Evolutionary conservation across 305 asterid genomes (phyloP), one percentile per base, ranked within the genome.

Genomic region (Fraxinus sp.): DNA sequence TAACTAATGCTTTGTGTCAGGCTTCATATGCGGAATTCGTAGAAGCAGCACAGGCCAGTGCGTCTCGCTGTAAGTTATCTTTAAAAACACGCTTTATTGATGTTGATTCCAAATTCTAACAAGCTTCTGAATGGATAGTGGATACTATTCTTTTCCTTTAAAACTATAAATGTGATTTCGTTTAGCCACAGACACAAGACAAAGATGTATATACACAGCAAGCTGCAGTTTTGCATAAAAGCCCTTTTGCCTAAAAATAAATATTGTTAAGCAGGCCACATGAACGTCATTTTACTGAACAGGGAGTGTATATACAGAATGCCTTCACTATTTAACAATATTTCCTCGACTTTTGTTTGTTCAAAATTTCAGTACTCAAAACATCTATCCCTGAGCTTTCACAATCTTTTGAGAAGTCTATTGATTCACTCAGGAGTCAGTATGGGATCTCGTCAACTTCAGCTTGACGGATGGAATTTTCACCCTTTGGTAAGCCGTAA

Each of bases 11-110:
- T 79, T 55, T 86, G 22, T 84, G 86, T 79, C 94, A 96, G 99
- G 95, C 90, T 78, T 92, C 97, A 81, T 92, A 90, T 88, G 87
- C 87, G 46, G 93, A 91, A 82, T 92, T 93, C 86, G 86, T 91
- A 68, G 87, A 86, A 76, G 98, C 91, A 88, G 91, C 88, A 77
- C 97, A 94, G 87, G 86, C 92, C 77, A 79, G 87, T 83, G 89
- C 95, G 78, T 85, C 98, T 88, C 95, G 94, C 26, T 32, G 98
- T 94, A 90, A 91, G 98, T 88, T 86, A 70, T 30, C 70, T 75
- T 79, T 57, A 28, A 52, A 3, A 49, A 13, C 33, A 41, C 14
- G 32, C 64, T 1, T 55, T n/a, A 55, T 5, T 16, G 64, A 55
- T n/a, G 64, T 55, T 5, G 64, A 49, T 49, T 49, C 59, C 59